Evolutionary conservation across 2,329 filamentous ascomycete species (phyloP).

Genomic region (Botrytis pseudocinerea): DNA sequence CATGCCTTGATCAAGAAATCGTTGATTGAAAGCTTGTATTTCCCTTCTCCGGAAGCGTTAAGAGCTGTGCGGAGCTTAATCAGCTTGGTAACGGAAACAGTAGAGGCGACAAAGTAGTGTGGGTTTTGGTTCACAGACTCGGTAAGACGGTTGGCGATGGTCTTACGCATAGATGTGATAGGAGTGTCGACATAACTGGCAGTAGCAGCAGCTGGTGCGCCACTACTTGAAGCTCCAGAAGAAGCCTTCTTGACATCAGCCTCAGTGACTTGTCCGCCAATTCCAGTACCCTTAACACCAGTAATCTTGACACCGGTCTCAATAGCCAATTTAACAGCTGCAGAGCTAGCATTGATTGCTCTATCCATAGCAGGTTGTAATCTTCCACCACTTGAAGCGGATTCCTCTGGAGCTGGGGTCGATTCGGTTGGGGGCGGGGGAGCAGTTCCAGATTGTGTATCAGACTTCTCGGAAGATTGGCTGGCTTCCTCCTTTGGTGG

Average conservation of each 20-base stretch:
- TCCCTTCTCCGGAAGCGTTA: constrained; percentile 83
- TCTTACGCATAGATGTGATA: constrained; percentile 93
- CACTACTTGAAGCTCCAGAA: constrained; percentile 52
- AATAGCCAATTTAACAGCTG: constrained; percentile 78
- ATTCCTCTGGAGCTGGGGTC: constrained; percentile 65
- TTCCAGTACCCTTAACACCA: constrained; percentile 81
- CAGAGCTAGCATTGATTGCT: constrained; percentile 69
- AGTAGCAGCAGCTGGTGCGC: constrained; percentile 58
- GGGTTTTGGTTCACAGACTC: constrained; percentile 92
- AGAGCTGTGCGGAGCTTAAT: constrained; percentile 93
- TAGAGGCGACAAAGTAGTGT: constrained; percentile 94
- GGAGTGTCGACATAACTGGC: constrained; percentile 81
- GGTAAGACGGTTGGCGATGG: constrained; percentile 86
- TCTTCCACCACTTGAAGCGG: constrained; percentile 70
- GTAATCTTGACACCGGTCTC: constrained; percentile 80
- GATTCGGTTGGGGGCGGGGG: constrained; percentile 64
- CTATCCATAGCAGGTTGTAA: constrained; percentile 84
- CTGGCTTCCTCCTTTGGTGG: constrained; percentile 65
- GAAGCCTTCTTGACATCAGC: constrained; percentile 88
- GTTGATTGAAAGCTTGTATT: constrained; percentile 99
- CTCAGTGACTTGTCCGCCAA: constrained; percentile 84
- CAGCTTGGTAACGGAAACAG: constrained; percentile 90
- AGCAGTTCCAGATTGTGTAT: constrained; percentile 58
- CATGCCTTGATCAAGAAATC: constrained; percentile 99
- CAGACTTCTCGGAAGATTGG: constrained; percentile 61